Evolutionary conservation across 257 asterid species (phyloP), one percentile per base, ranked within the genome.

Genomic region (Salvia miltiorrhiza): DNA sequence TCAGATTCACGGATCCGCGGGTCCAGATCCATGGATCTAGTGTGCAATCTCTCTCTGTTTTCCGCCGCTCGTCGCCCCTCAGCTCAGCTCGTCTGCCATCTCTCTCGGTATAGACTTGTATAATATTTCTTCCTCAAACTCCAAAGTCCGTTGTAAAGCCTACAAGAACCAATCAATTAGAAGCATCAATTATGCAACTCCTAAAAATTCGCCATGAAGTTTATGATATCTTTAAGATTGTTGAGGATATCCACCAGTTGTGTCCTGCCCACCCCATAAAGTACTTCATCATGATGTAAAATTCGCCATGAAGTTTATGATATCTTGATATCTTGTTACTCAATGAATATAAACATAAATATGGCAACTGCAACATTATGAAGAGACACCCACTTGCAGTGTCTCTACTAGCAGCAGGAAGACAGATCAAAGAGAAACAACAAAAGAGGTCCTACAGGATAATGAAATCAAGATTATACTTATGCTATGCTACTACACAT

Each of bases 111-210:
- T n/a, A n/a, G n/a, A n/a, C n/a, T n/a, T n/a, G n/a, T n/a, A n/a
- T n/a, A n/a, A n/a, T 74, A 94, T 80, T 77, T 94, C 99, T 79
- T 94, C 99, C 85, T 94, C 99, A 78, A 94, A 94, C 78, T 94
- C 99, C 83, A 91, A 84, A 58, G 99, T 94, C 63, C 97, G 86
- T 60, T 94, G 97, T 79, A 94, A 78, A 61, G 99, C 97, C 99
- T 93, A 37, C 53, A 77, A 45, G 73, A 28, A 52, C 63, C 47
- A 57, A 83, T 55, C 56, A 80, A 49, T 70, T 50, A 62, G 59
- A 70, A 71, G 41, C 47, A 74, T 39, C 54, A 43, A 12, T 45
- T 33, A 66, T 67, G 47, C 40, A 76, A 67, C 60, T 53, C 26
- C 13, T 43, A 26, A 50, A 69, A 26, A 16, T n/a, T n/a, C n/a